Evolutionary conservation across 768 basidiomycete genomes (phyloP).

Genomic region (Pluteus cervinus): DNA sequence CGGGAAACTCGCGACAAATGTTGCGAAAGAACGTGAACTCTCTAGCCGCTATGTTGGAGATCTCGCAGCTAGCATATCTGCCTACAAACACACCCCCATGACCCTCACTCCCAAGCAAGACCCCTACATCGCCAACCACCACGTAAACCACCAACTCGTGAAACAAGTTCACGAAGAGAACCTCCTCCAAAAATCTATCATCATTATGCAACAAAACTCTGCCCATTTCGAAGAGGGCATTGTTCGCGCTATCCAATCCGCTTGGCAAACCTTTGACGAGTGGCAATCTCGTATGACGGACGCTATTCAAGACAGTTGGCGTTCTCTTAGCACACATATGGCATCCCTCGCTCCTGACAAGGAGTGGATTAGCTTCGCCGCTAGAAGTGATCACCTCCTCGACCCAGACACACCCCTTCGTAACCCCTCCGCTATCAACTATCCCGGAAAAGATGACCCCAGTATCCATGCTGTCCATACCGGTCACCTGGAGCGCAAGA

Average conservation of each 20-base stretch:
- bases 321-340: conserved; percentile 65
- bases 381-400: conserved; percentile 88
- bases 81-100: conserved; percentile 95
- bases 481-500: conserved; percentile 92
- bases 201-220: conserved; percentile 97
- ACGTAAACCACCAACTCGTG: conserved; percentile 74
- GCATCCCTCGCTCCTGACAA: conserved; percentile 74
- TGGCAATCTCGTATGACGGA: conserved; percentile 80
- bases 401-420: conserved; percentile 95
- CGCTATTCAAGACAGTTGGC: conserved; percentile 72
- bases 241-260: conserved; percentile 90
- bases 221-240: conserved; percentile 97
- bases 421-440: conserved; percentile 68
- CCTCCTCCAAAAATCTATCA: conserved; percentile 91
- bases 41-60: conserved; percentile 84
- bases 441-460: conserved; percentile 90
- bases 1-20: conserved; percentile 82
- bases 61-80: conserved; percentile 79
- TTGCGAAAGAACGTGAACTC: conserved; percentile 89
- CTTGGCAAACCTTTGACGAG: conserved; percentile 96
- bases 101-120: conserved; percentile 72
- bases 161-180: conserved; percentile 98
- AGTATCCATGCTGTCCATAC: conserved; percentile 81
- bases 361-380: conserved; percentile 96
- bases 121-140: conserved; percentile 69